phyloP scores from a whole-genome alignment of 2,329 filamentous ascomycete species.

The Epichloe elymi region DNA sequence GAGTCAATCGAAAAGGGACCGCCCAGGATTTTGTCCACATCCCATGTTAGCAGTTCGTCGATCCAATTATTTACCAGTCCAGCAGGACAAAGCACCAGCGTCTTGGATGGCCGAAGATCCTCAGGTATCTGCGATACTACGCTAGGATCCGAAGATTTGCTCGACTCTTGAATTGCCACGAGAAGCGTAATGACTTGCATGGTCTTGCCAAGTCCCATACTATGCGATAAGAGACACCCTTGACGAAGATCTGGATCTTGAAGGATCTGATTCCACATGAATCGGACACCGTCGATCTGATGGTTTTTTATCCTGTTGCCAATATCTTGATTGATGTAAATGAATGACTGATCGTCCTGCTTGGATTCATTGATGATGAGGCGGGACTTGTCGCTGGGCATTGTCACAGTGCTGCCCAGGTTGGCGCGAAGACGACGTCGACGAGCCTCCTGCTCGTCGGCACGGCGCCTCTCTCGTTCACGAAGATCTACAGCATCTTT shows the following conservation, averaged over 20 bases:
- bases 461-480: constrained; percentile 38
- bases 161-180: constrained; percentile 56
- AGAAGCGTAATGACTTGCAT: constrained; percentile 85
- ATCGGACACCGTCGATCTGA: constrained; percentile 69
- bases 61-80: constrained; percentile 69
- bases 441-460: constrained; percentile 41
- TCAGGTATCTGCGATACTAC: constrained; percentile 55
- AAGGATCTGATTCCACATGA: constrained; percentile 79
- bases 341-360: constrained; percentile 42
- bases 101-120: constrained; percentile 46
- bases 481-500: constrained; percentile 36
- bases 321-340: constrained; percentile 53
- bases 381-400: constrained; percentile 30
- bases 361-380: constrained; percentile 58
- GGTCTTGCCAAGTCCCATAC: constrained; percentile 87
- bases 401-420: constrained; percentile 29
- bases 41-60: constrained; percentile 64
- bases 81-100: constrained; percentile 64
- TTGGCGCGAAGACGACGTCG: constrained; percentile 31
- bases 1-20: constrained; percentile 41
- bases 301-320: constrained; percentile 59
- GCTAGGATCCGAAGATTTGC: constrained; percentile 40
- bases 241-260: constrained; percentile 43
- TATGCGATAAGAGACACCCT: constrained; percentile 74
- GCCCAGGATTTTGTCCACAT: constrained; percentile 41